Evolutionary conservation across 805 yeast genomes (phyloP), one percentile per base, ranked within the genome.

Genomic region (Kodamaea nitidulidarum): DNA sequence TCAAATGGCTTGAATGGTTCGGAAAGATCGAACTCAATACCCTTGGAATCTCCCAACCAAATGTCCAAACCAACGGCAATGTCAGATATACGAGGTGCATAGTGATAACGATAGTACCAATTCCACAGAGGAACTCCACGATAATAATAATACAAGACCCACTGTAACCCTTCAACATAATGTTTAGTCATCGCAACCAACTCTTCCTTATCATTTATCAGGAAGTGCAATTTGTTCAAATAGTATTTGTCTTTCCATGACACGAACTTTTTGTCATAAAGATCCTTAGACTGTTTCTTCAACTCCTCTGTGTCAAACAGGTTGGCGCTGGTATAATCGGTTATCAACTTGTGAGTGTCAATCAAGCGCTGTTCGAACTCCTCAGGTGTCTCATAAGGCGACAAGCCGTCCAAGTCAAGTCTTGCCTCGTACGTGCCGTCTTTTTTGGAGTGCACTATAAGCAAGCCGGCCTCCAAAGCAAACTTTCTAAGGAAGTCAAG

Each of bases 71-170:
- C 98, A 41, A 71, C 67, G 24, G 74, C 61, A 45, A 91, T 71
- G 63, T 91, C 98, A 4, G 96, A 87, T 42, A 91, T 87, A 68
- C 95, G 79, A 34, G 98, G 98, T 12, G 98, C 78, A 60, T 91
- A 91, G 58, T 93, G 97, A 60, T 86, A 85, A 48, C 71, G 78
- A 59, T 76, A 91, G 57, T 76, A 91, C 98, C 98, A 91, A 32
- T 86, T 82, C 98, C 98, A 91, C 2, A 98, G 88, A 28, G 87
- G 85, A 55, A 87, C 81, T 18, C 97, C 98, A 50, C 76, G 75
- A 56, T 88, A 91, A 63, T 91, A 91, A 65, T 91, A 91, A 54
- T 75, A 80, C 60, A 93, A 68, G 10, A 93, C 98, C 98, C 98
- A 91, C 64, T 91, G 98, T 46, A 91, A 71, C 48, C 98, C 98